Percentiles rank a stretch among this genome's conserved stretches.
Conservation (phyloP, 805 yeast species). For the Yarrowia deformans region DNA sequence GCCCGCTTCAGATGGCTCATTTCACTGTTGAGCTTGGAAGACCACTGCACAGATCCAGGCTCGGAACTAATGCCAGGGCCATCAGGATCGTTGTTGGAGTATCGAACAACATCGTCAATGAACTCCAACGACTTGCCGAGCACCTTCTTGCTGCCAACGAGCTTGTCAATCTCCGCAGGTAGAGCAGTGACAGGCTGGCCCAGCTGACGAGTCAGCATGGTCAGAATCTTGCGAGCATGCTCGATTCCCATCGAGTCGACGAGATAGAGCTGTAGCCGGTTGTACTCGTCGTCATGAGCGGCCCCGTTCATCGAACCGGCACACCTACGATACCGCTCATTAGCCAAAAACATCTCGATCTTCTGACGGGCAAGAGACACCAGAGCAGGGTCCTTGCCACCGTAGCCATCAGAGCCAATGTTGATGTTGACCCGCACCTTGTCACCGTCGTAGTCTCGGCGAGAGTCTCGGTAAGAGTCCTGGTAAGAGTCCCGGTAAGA, state of each 20-base stretch:
- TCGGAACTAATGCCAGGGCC: conserved; percentile 11
- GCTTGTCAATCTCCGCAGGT: conserved; percentile 18
- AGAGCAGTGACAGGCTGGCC: conserved; percentile 22
- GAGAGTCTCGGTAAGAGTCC: background rate
- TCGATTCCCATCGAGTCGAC: conserved; percentile 10
- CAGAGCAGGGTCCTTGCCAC: conserved; percentile 7
- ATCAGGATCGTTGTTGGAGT: conserved; percentile 10
- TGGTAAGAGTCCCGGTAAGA: background rate
- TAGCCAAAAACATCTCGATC: conserved; percentile 2
- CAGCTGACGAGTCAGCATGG: conserved; percentile 6
- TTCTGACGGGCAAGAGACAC: conserved; percentile 15
- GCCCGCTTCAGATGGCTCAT: conserved; percentile 5
- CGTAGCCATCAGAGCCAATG: conserved; percentile 2
- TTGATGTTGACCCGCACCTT: conserved; percentile 8
- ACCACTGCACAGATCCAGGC: conserved; percentile 27
- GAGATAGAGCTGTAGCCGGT: conserved; percentile 29
- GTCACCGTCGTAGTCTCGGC: conserved; percentile 3
- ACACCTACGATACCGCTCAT: conserved; percentile 19
- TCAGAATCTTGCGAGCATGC: conserved; percentile 14
- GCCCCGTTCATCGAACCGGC: conserved; percentile 2
- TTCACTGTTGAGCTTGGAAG: conserved; percentile 2
- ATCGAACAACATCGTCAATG: conserved; percentile 20
- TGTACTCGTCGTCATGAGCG: conserved; percentile 3
- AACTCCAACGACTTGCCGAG: conserved; percentile 6
- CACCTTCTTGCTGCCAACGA: background rate